Percentiles rank a stretch among this genome's conserved stretches.
These are phyloP conservation scores for Paralagenidium karlingii DNA, from an alignment of 352 stramenopile genomes.

Conservation along the genomic window DNA sequence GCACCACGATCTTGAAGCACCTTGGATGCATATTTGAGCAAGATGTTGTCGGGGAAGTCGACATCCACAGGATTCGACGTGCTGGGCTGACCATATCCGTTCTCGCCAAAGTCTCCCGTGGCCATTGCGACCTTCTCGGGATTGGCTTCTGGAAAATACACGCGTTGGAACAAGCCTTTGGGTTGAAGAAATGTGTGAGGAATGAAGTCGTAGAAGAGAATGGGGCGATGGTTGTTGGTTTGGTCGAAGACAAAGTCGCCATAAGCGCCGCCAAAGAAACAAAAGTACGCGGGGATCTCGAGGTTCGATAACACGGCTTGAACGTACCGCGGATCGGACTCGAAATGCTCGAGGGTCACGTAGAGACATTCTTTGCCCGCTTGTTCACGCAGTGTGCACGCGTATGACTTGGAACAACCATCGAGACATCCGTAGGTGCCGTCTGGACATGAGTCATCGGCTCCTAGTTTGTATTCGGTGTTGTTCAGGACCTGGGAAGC, in stretches of 20 bases:
- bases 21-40: slow-evolving; percentile 18
- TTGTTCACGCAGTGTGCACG: slow-evolving; percentile 22
- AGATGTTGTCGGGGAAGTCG: slow-evolving; percentile 18
- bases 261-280: slow-evolving; percentile 30
- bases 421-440: slow-evolving; percentile 25
- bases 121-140: slow-evolving; percentile 16
- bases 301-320: slow-evolving; percentile 30
- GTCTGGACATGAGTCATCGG: no score
- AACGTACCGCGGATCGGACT: slow-evolving; percentile 19
- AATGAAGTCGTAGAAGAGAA: slow-evolving; percentile 47
- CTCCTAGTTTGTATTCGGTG: no score
- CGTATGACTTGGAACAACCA: slow-evolving; percentile 22
- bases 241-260: slow-evolving; percentile 19
- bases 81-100: slow-evolving; percentile 23
- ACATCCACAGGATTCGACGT: slow-evolving; percentile 31
- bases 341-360: slow-evolving; percentile 32
- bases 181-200: slow-evolving; percentile 23
- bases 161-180: slow-evolving; percentile 18
- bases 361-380: slow-evolving; percentile 23
- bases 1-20: neutral
- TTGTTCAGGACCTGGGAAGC: slow-evolving; percentile 11
- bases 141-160: slow-evolving; percentile 19
- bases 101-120: slow-evolving; percentile 27
- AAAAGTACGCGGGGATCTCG: slow-evolving; percentile 45
- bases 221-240: slow-evolving; percentile 7